Base-by-base conservation (phyloP, 202 grass and related monocot species). In the Panicum virgatum region DNA sequence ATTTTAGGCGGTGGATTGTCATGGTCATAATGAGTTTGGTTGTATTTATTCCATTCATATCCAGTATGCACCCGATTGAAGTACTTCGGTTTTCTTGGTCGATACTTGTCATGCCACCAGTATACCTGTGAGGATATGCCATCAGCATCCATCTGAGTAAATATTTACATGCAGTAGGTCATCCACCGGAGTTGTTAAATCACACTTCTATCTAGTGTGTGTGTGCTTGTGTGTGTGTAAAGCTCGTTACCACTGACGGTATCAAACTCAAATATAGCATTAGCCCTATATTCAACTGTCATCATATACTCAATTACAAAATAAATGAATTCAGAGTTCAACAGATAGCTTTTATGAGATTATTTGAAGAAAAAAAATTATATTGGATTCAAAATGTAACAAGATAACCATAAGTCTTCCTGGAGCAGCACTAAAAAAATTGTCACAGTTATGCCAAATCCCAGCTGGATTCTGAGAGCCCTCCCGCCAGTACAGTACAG, bases 11-110 rank as follows among this genome's bases (percentile, higher is more conserved):
- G 96, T 39, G 96, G 96, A 38, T 99, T 99, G 71, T 99, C 93
- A 9, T 99, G 96, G 69, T 93, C 96, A 76, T 99, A 99, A 71
- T 99, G 96, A 26, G 96, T 96, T 68, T 99, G 93, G 61, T 99
- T 99, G 72, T 99, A 99, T 84, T 99, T 99, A 72, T 99, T 96
- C 96, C 96, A 99, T 76, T 96, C 96, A 18, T 98, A 99, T 80
- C 92, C 93, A 64, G 96, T 99, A 84, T 99, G 96, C 73, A 99
- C 96, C 48, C 96, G 72, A 85, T 96, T 99, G 78, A 99, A 99
- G 82, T 99, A 99, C 82, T 99, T 99, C 6, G 96, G 92, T 47
- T 96, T 99, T 88, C 93, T 83, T 61, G 96, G 91, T 53, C 93
- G 88, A 51, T 99, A 99, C 81, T 99, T 99, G 66, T 99, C 96